Evolutionary conservation across 495 filamentous ascomycete genomes (phyloP).

Genomic region (Neurospora sp.): DNA sequence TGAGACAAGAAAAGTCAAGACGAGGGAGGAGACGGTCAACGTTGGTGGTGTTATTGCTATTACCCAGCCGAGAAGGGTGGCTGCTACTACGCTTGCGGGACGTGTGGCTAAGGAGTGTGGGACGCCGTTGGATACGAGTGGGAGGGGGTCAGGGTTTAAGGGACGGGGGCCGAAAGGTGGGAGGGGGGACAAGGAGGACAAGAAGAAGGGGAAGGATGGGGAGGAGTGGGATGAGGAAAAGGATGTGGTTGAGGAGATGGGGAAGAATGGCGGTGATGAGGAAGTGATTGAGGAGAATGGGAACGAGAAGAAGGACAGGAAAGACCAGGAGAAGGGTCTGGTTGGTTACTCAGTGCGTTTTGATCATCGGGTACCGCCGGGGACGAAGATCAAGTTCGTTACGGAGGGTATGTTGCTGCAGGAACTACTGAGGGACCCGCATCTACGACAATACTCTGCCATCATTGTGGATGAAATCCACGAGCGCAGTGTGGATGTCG

Average conservation of each 20-base stretch:
- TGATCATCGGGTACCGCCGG: conserved; percentile 64
- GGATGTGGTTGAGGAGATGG: not conserved
- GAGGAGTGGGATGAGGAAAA: not conserved
- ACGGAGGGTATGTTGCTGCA: conserved; percentile 97
- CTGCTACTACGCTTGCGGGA: conserved; percentile 82
- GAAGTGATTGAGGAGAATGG: conserved; percentile 13
- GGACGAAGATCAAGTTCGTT: conserved; percentile 78
- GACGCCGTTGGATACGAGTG: conserved; percentile 45
- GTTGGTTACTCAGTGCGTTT: conserved; percentile 95
- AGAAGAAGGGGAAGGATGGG: not conserved
- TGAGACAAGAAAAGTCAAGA: conserved; percentile 9
- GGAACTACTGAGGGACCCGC: conserved; percentile 82
- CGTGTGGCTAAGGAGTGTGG: conserved; percentile 89
- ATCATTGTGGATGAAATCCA: conserved; percentile 95
- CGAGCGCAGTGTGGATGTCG: conserved; percentile 93
- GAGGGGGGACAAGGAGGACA: too few relatives aligned
- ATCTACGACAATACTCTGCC: conserved; percentile 73
- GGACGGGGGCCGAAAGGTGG: not conserved
- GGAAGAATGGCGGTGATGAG: not conserved
- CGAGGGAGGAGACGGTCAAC: conserved; percentile 32
- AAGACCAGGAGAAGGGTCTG: conserved; percentile 44
- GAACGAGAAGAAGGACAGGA: conserved; percentile 24
- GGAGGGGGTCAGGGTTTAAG: not conserved
- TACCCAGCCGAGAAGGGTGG: conserved; percentile 88
- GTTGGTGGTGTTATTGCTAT: conserved; percentile 88